Evolutionary conservation across 2,329 filamentous ascomycete species (phyloP), one percentile per base, ranked within the genome.

Genomic region (Aureobasidium zeae): DNA sequence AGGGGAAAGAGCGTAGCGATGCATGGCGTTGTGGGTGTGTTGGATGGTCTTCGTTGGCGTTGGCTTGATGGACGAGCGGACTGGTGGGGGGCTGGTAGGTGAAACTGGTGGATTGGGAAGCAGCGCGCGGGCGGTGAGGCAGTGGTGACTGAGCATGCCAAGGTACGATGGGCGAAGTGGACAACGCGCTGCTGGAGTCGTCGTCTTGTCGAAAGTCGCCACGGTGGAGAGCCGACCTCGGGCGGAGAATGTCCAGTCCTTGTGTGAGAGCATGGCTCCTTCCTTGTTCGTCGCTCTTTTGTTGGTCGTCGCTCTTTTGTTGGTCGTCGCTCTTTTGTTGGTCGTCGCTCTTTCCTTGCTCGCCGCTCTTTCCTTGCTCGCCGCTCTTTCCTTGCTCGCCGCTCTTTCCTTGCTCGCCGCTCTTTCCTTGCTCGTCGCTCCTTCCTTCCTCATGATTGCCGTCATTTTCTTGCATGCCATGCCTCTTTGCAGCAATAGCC

Each of bases 1-100:
- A 87, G 0, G 81, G 77, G 42, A 76, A 44, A 9, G 30, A 22
- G 10, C 39, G 39, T 10, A 44, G 11, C 3, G 39, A 44, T 3
- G 39, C 15, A 13, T 44, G 39, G 3, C 39, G 39, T 5, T 28
- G 30, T 13, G 35, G 17, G 9, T 9, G n/a, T 1, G 31, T 44
- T 53, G 49, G 57, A 26, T 13, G 56, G 55, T 32, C 55, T 52
- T 91, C 86, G 5, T 86, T 81, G 52, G 88, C 91, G 63, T 81
- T 93, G 55, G 86, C 79, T 30, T 87, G 86, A 56, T 95, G 81
- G 1, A 93, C 88, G 9, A 98, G 69, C 11, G 91, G 91, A 55
- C 88, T 96, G 2, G 91, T 96, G 0, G 91, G 89, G 2, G 85
- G 77, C 63, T 89, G 83, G 49, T 94, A 83, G 22, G 83, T 73